phyloP scores from a whole-genome alignment of 2,329 filamentous ascomycete species.

The Gyromitra esculenta region DNA sequence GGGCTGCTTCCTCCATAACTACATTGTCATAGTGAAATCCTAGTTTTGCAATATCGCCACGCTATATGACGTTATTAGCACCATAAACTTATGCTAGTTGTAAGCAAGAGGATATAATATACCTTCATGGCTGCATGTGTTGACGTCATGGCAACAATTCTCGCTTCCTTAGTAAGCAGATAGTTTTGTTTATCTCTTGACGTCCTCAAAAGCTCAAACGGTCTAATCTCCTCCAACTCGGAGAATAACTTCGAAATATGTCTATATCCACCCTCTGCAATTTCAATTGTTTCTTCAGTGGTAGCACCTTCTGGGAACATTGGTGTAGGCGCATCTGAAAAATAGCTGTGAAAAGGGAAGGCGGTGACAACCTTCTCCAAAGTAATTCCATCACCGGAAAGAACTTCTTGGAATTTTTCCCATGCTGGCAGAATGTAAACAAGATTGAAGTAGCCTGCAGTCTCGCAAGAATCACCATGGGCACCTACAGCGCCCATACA shows the following conservation, averaged over 20 bases:
- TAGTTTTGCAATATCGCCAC: conserved; percentile 87
- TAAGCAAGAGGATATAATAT: conserved; percentile 1
- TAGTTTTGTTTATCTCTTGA: conserved; percentile 96
- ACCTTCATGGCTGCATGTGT: conserved; percentile 92
- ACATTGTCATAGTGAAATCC: conserved; percentile 98
- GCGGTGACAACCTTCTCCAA: conserved; percentile 73
- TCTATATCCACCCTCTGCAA: conserved; percentile 83
- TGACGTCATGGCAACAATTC: conserved; percentile 97
- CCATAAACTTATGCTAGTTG: background rate
- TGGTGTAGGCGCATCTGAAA: conserved; percentile 84
- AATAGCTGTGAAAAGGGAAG: conserved; percentile 91
- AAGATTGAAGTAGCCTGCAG: conserved; percentile 93
- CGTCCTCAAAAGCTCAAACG: conserved; percentile 90
- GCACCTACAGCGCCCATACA: conserved; percentile 89
- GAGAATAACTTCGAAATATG: conserved; percentile 91
- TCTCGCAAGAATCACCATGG: conserved; percentile 96
- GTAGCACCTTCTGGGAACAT: conserved; percentile 76
- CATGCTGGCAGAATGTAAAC: conserved; percentile 91
- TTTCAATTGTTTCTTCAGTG: conserved; percentile 75
- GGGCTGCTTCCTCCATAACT: conserved; percentile 97
- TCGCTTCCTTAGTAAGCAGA: conserved; percentile 91
- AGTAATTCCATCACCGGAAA: conserved; percentile 62
- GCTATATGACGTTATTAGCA: conserved; percentile 56
- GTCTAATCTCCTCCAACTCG: conserved; percentile 89
- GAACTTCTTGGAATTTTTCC: conserved; percentile 78